Evolutionary conservation across 208 protist genomes (phyloP).

Genomic region (Angomonas deanei): DNA sequence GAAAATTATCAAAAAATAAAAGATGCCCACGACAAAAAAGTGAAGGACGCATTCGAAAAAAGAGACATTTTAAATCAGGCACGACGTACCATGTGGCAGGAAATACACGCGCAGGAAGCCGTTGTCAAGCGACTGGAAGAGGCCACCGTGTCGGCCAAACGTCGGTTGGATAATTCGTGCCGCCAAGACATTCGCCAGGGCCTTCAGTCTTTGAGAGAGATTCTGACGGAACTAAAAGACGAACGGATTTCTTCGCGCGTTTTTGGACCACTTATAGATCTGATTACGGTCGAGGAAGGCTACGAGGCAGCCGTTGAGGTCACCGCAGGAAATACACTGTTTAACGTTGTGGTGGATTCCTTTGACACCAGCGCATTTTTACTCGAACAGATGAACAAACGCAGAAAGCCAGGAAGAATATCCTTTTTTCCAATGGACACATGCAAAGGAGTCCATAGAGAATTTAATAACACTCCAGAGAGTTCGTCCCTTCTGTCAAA

Average conservation of each 20-base stretch:
- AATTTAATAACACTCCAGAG: slow-evolving; percentile 54
- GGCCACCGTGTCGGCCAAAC: slow-evolving; percentile 21
- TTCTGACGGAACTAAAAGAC: slow-evolving; percentile 63
- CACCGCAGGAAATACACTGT: slow-evolving; percentile 93
- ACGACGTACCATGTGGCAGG: slow-evolving; percentile 73
- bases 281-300: slow-evolving; percentile 85
- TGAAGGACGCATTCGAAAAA: slow-evolving; percentile 2
- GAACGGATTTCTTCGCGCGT: slow-evolving; percentile 63
- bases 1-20: not conserved
- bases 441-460: slow-evolving; percentile 34
- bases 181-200: slow-evolving; percentile 86
- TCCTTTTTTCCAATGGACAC: slow-evolving; percentile 97
- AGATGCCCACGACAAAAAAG: not conserved
- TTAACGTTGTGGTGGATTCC: slow-evolving; percentile 97
- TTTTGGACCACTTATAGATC: slow-evolving; percentile 94
- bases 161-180: slow-evolving; percentile 59
- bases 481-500: slow-evolving; percentile 71
- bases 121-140: slow-evolving; percentile 56
- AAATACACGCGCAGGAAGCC: slow-evolving; percentile 67
- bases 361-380: slow-evolving; percentile 90
- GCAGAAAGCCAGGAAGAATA: slow-evolving; percentile 87
- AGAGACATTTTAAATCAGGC: slow-evolving; percentile 69
- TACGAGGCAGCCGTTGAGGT: slow-evolving; percentile 94
- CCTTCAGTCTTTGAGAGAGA: slow-evolving; percentile 68
- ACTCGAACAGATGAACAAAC: slow-evolving; percentile 90